phyloP scores from a whole-genome alignment of 371 early-diverging fungal species.

The Mortierella sp. region DNA sequence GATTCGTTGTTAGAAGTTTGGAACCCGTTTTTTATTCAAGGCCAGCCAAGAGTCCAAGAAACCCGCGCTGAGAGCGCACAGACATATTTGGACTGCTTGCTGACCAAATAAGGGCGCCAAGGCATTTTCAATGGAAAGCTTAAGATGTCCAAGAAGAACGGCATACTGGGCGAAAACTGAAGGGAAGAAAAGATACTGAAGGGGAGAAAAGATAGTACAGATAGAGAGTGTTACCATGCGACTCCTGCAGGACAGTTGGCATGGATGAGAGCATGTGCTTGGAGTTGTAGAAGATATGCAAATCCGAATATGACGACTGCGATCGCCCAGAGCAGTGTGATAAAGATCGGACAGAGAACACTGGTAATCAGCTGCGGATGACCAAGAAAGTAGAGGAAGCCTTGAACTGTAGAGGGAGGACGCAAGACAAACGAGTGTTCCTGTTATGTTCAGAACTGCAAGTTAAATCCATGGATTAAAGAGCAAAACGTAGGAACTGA shows the following conservation, averaged over 20 bases:
- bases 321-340: constrained; percentile 45
- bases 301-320: constrained; percentile 36
- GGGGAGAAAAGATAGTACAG: background rate
- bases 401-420: too few species aligned
- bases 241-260: constrained; percentile 66
- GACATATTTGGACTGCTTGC: background rate
- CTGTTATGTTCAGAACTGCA: too few species aligned
- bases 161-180: too few species aligned
- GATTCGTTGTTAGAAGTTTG: background rate
- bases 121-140: too few species aligned
- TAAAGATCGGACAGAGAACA: constrained; percentile 42
- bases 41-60: background rate
- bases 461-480: too few species aligned
- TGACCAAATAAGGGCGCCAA: too few species aligned
- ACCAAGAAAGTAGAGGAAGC: constrained; percentile 59
- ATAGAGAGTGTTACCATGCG: constrained; percentile 57
- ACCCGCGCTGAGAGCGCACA: background rate
- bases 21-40: background rate
- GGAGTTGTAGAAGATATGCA: constrained; percentile 48
- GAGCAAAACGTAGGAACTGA: background rate
- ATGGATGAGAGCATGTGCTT: constrained; percentile 66
- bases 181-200: background rate
- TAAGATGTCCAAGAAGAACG: too few species aligned
- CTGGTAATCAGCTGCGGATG: constrained; percentile 59
- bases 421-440: too few species aligned